A percentile compares a stretch with the other conserved stretches of the same genome.
phyloP scores from a whole-genome alignment of 2,329 filamentous ascomycete genomes.

The Aphanoascus verrucosus region DNA sequence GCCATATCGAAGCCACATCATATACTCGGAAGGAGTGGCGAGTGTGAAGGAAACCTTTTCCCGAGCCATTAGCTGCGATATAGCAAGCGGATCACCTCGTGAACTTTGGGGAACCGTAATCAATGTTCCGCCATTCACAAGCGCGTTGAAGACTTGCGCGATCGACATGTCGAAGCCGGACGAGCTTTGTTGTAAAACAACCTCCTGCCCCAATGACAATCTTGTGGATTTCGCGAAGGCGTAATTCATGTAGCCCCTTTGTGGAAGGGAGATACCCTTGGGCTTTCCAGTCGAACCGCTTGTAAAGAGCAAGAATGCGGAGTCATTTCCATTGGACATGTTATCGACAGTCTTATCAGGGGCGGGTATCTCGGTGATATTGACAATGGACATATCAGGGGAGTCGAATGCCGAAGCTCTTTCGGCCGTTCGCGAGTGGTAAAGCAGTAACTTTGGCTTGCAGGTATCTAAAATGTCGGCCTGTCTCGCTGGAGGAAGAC shows the following conservation, averaged over 20 bases:
- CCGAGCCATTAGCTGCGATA: slow-evolving; percentile 16
- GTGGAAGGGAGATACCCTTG: slow-evolving; percentile 33
- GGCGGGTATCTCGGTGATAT: slow-evolving; percentile 27
- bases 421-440: slow-evolving; percentile 15
- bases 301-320: slow-evolving; percentile 29
- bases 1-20: slow-evolving; percentile 15
- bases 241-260: slow-evolving; percentile 19
- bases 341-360: neutral
- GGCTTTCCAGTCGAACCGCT: slow-evolving; percentile 26
- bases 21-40: slow-evolving; percentile 20
- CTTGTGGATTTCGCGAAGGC: slow-evolving; percentile 15
- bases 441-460: slow-evolving; percentile 24
- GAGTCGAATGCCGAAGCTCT: slow-evolving; percentile 1
- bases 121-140: slow-evolving; percentile 17
- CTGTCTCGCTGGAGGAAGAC: slow-evolving; percentile 25
- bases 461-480: slow-evolving; percentile 23
- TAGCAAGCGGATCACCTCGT: slow-evolving; percentile 18
- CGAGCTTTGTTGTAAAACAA: slow-evolving; percentile 17
- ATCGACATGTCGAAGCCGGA: slow-evolving; percentile 16
- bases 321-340: slow-evolving; percentile 15
- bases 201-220: slow-evolving; percentile 6
- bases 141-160: slow-evolving; percentile 17
- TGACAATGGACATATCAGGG: neutral
- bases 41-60: slow-evolving; percentile 18
- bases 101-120: slow-evolving; percentile 13